A percentile compares a stretch with the other conserved stretches of the same genome.
phyloP scores from a whole-genome alignment of 1,139 yeast species.

The Zygosaccharomyces sapae region DNA sequence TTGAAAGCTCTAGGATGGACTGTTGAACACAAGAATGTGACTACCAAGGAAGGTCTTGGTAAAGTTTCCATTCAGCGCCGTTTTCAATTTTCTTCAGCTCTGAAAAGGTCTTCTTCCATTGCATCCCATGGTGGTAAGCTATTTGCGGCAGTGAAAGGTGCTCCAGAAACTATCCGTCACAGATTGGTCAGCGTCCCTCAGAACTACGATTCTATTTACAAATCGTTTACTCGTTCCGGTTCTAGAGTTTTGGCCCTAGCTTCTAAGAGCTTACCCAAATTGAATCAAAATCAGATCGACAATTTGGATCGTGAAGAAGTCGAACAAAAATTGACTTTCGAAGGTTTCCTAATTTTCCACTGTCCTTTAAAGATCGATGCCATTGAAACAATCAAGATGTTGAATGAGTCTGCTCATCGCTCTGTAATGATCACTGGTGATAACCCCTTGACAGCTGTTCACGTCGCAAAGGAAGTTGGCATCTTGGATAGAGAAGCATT shows the following conservation, averaged over 20 bases:
- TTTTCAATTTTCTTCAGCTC: conserved; percentile 93
- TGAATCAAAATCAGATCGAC: conserved; percentile 49
- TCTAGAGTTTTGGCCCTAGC: conserved; percentile 95
- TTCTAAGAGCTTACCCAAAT: conserved; percentile 63
- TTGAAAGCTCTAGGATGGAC: conserved; percentile 83
- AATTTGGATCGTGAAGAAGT: conserved; percentile 66
- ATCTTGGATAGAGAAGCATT: conserved; percentile 80
- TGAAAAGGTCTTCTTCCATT: conserved; percentile 90
- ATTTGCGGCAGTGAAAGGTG: conserved; percentile 93
- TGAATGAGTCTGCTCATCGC: conserved; percentile 93
- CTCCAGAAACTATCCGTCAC: conserved; percentile 91
- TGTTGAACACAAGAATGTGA: conserved; percentile 69
- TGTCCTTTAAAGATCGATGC: conserved; percentile 97
- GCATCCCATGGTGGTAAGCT: conserved; percentile 60
- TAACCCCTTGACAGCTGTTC: conserved; percentile 96
- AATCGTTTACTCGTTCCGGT: conserved; percentile 90
- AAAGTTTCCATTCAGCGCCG: conserved; percentile 77
- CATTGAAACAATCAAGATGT: conserved; percentile 80
- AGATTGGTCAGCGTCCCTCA: conserved; percentile 73
- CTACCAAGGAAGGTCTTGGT: conserved; percentile 45
- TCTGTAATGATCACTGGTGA: conserved; percentile 98
- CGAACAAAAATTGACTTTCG: conserved; percentile 72
- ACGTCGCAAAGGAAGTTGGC: conserved; percentile 90
- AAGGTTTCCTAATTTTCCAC: conserved; percentile 93
- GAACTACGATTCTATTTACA: conserved; percentile 79